Evolutionary conservation across 2,329 filamentous ascomycete species (phyloP).

Genomic region (Exserohilum turcica): DNA sequence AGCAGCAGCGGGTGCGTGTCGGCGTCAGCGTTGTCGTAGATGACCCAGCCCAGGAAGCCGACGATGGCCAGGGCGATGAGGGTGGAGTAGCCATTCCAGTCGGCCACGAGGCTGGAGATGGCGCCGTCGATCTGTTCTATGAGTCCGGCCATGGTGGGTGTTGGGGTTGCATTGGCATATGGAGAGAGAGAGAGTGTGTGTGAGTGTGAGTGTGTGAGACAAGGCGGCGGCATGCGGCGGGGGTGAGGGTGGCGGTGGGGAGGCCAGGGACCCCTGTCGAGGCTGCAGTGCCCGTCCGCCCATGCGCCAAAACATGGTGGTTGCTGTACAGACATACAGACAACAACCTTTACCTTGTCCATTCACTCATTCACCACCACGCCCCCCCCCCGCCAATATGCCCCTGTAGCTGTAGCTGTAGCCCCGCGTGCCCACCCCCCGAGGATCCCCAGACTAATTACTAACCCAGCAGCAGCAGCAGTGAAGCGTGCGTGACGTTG

Average conservation of each 20-base stretch:
- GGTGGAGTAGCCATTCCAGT: slow-evolving; percentile 85
- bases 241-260: slow-evolving; percentile 8
- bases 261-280: slow-evolving; percentile 9
- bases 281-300: background rate
- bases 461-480: slow-evolving; percentile 30
- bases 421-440: background rate
- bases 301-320: slow-evolving; percentile 17
- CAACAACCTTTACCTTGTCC: background rate
- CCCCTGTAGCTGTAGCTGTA: slow-evolving; percentile 8
- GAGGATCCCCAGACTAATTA: slow-evolving; percentile 17
- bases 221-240: slow-evolving; percentile 12
- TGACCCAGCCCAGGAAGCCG: slow-evolving; percentile 70
- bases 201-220: background rate
- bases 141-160: slow-evolving; percentile 48
- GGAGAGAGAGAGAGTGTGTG: background rate
- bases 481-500: background rate
- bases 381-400: slow-evolving; percentile 3
- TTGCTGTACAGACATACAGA: slow-evolving; percentile 13
- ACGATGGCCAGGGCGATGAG: slow-evolving; percentile 69
- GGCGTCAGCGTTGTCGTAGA: slow-evolving; percentile 75
- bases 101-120: slow-evolving; percentile 70
- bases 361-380: too few relatives aligned
- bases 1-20: slow-evolving; percentile 93
- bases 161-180: slow-evolving; percentile 13
- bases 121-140: slow-evolving; percentile 73